phyloP scores from a whole-genome alignment of 257 asterid species.

The Misopates orontium region DNA sequence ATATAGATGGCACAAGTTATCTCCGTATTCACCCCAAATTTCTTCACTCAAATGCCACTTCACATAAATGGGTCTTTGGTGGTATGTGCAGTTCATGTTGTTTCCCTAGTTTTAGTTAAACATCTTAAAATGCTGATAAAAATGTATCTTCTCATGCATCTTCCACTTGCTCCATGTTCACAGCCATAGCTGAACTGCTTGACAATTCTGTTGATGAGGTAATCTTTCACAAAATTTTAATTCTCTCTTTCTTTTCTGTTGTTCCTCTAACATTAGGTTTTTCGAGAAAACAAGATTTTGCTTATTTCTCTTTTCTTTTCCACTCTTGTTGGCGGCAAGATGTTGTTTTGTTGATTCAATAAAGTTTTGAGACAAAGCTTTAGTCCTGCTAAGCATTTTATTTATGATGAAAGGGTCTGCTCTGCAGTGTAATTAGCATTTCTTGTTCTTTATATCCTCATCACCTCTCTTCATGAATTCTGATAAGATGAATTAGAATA shows the following conservation, averaged over 20 bases:
- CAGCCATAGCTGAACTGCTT: slow-evolving; percentile 92
- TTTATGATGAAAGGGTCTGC: slow-evolving; percentile 7
- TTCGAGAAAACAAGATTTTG: slow-evolving; percentile 13
- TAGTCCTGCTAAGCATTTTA: too few species aligned
- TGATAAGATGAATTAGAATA: background rate
- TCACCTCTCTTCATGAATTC: background rate
- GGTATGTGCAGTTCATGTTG: slow-evolving; percentile 51
- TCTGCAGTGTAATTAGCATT: background rate
- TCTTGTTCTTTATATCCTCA: background rate
- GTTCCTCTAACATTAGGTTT: background rate
- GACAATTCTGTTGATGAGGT: slow-evolving; percentile 97
- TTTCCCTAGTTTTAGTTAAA: slow-evolving; percentile 15
- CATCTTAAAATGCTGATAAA: slow-evolving; percentile 21
- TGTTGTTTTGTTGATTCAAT: too few species aligned
- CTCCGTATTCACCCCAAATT: slow-evolving; percentile 88
- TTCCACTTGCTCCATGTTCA: slow-evolving; percentile 31
- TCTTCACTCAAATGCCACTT: slow-evolving; percentile 96
- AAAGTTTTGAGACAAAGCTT: too few species aligned
- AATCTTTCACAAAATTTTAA: slow-evolving; percentile 5
- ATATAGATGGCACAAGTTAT: slow-evolving; percentile 69
- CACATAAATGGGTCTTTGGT: slow-evolving; percentile 98
- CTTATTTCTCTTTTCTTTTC: background rate
- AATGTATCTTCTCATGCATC: slow-evolving; percentile 21
- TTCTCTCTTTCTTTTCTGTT: background rate
- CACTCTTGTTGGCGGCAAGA: too few species aligned